Conservation (phyloP, 176 grass and related monocot species). For the Musa acuminata region DNA sequence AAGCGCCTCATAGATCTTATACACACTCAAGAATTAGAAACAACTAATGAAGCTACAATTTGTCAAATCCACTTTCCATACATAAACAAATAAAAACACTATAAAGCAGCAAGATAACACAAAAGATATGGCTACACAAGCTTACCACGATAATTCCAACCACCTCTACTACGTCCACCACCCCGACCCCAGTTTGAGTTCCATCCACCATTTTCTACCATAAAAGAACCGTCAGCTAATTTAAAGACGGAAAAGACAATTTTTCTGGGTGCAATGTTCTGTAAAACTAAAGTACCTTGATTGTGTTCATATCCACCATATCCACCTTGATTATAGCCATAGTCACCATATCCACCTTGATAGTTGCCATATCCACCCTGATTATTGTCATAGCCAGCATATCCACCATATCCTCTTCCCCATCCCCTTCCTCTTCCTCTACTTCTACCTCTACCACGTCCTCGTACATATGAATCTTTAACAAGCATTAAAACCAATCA, state of each 20-base stretch:
- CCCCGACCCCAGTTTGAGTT: background rate
- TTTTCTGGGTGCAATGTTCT: background rate
- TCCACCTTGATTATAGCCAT: background rate
- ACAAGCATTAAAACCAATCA: background rate
- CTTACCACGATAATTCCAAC: slow-evolving; percentile 5
- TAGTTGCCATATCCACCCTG: slow-evolving; percentile 4
- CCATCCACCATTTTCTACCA: slow-evolving; percentile 2
- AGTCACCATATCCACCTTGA: slow-evolving; percentile 7
- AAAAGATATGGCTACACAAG: background rate
- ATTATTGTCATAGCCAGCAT: slow-evolving; percentile 16
- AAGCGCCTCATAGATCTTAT: no score
- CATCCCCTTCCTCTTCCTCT: slow-evolving; percentile 60
- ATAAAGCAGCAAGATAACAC: no score
- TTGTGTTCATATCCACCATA: background rate
- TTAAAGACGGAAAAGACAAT: background rate
- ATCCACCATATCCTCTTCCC: slow-evolving; percentile 49
- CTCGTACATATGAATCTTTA: slow-evolving; percentile 46
- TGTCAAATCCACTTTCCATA: no score
- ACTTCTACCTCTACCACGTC: slow-evolving; percentile 44
- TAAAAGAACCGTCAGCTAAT: background rate
- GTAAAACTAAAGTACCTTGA: background rate
- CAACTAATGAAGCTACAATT: no score
- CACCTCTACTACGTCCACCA: background rate
- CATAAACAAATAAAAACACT: no score
- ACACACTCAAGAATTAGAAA: no score